These are phyloP conservation scores for Penicillium canescens DNA, from an alignment of 495 filamentous ascomycete species.

Conservation along the genomic window DNA sequence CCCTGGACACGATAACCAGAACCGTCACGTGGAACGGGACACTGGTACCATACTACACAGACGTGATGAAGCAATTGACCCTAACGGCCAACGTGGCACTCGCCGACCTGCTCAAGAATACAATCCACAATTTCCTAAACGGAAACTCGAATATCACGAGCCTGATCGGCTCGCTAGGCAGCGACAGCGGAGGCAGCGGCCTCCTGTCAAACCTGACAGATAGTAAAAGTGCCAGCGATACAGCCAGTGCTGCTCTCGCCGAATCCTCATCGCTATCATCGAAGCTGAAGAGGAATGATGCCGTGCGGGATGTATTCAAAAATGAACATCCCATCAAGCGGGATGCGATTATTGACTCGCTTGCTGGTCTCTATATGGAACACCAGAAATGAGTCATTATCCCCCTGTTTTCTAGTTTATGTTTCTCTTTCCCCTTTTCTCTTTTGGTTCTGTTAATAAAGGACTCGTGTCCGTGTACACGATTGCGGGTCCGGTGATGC, in stretches of 20 bases:
- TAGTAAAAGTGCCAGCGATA: not conserved
- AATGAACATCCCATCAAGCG: constrained; percentile 19
- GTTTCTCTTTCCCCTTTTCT: not conserved
- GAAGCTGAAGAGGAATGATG: constrained; percentile 16
- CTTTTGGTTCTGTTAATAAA: not conserved
- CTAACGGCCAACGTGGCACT: constrained; percentile 34
- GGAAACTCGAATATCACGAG: constrained; percentile 1
- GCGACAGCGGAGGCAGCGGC: not conserved
- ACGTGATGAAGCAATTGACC: constrained; percentile 36
- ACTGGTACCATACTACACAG: constrained; percentile 41
- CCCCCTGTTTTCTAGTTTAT: not conserved
- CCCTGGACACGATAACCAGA: constrained; percentile 32
- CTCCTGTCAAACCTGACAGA: constrained; percentile 1
- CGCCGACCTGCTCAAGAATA: constrained; percentile 32
- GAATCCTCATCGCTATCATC: not conserved
- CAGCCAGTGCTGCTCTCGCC: constrained; percentile 7
- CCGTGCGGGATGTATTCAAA: constrained; percentile 13
- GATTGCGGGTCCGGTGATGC: constrained; percentile 12
- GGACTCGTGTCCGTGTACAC: not conserved
- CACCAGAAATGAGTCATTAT: no score
- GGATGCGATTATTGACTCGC: constrained; percentile 13
- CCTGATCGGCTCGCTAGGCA: not conserved
- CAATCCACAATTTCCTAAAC: constrained; percentile 25
- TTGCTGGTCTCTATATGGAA: constrained; percentile 8
- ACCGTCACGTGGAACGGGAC: constrained; percentile 35